Evolutionary conservation across 176 grass and related monocot genomes (phyloP).

Genomic region (Poa annua): DNA sequence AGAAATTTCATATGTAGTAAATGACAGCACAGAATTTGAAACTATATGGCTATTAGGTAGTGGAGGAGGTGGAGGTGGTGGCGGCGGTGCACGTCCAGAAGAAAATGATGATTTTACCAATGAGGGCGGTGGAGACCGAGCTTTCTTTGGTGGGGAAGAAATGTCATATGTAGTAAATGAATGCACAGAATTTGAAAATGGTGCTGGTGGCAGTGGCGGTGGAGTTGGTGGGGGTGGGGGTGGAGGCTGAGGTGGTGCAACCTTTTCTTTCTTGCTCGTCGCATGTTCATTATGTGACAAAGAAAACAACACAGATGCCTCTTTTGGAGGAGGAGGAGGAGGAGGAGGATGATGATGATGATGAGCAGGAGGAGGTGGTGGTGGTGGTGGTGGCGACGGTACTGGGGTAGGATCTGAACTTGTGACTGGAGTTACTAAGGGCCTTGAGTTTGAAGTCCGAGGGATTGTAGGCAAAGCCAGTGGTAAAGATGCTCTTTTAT

Average conservation of each 20-base stretch:
- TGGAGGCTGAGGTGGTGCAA: slow-evolving; percentile 40
- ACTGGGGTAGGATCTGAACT: slow-evolving; percentile 35
- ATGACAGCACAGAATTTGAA: slow-evolving; percentile 37
- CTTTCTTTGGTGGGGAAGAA: slow-evolving; percentile 28
- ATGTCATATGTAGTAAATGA: slow-evolving; percentile 29
- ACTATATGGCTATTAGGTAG: slow-evolving; percentile 27
- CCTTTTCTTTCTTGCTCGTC: slow-evolving; percentile 23
- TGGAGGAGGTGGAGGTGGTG: slow-evolving; percentile 23
- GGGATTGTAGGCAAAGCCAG: slow-evolving; percentile 22
- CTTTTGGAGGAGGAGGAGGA: slow-evolving; percentile 33
- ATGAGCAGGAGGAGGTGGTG: slow-evolving; percentile 30
- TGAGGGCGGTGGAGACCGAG: slow-evolving; percentile 35
- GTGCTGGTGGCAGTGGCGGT: slow-evolving; percentile 10
- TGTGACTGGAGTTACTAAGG: slow-evolving; percentile 9
- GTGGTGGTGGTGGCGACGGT: neutral
- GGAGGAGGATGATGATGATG: slow-evolving; percentile 31
- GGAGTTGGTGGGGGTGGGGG: slow-evolving; percentile 24
- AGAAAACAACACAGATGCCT: slow-evolving; percentile 27
- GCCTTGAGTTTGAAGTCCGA: slow-evolving; percentile 27
- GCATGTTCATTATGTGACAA: slow-evolving; percentile 33
- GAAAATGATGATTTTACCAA: slow-evolving; percentile 25
- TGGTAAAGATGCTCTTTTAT: slow-evolving; percentile 26
- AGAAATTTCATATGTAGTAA: slow-evolving; percentile 25
- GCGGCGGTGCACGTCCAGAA: slow-evolving; percentile 24
- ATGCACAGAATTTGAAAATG: slow-evolving; percentile 34